Conservation (phyloP, 306 rosid genomes). For the Vigna hirtella region DNA sequence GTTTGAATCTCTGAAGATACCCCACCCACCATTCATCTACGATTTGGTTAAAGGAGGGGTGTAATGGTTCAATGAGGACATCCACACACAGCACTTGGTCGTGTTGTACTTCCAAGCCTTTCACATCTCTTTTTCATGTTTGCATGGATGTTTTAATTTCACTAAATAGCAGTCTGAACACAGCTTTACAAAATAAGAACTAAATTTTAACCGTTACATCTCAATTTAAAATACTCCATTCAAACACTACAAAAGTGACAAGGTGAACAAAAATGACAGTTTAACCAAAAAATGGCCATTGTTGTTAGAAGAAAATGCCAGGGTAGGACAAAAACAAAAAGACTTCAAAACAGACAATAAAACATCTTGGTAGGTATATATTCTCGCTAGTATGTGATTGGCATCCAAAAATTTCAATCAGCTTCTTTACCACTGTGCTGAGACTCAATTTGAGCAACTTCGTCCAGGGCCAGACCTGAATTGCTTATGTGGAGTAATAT, state of each 20-base stretch:
- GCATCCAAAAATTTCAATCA: constrained; percentile 12
- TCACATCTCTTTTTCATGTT: not conserved
- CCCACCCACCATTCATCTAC: not conserved
- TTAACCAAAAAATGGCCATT: not conserved
- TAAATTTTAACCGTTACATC: not conserved
- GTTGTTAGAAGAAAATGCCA: constrained; percentile 11
- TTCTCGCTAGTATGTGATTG: not conserved
- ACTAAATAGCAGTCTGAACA: not conserved
- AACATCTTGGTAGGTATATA: not conserved
- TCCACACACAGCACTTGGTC: not conserved
- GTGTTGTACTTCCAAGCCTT: no score
- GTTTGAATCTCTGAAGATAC: not conserved
- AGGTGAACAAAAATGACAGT: constrained; percentile 3
- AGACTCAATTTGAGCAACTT: constrained; percentile 34
- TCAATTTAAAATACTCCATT: not conserved
- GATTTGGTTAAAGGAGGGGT: not conserved
- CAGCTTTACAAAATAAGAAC: not conserved
- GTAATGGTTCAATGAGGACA: not conserved
- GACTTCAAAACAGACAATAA: constrained; percentile 13
- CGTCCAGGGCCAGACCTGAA: constrained; percentile 4
- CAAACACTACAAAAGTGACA: not conserved
- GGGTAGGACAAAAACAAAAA: not conserved
- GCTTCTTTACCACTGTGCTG: constrained; percentile 34
- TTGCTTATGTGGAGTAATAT: not conserved
- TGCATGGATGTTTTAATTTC: constrained; percentile 8